phyloP scores from a whole-genome alignment of 2,329 filamentous ascomycete species.

The Knufia petricola region DNA sequence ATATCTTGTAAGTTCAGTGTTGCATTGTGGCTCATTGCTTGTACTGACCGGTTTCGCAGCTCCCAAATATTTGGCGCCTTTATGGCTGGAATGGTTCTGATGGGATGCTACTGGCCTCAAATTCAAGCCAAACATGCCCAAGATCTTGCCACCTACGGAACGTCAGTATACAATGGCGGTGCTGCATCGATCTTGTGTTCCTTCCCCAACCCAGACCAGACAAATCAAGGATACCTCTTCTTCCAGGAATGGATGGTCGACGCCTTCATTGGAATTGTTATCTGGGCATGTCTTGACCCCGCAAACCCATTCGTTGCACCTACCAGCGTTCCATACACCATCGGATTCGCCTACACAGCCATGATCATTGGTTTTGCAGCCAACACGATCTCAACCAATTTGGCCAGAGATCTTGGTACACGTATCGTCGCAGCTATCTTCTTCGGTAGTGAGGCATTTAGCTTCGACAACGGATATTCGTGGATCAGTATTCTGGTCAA shows the following conservation, averaged over 20 bases:
- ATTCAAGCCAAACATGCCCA: conserved; percentile 34
- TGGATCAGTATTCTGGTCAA: conserved; percentile 49
- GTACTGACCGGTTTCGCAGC: no score
- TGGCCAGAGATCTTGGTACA: conserved; percentile 50
- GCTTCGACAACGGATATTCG: conserved; percentile 34
- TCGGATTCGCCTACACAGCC: conserved; percentile 46
- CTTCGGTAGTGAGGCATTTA: conserved; percentile 43
- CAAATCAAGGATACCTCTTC: conserved; percentile 48
- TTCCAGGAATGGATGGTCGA: conserved; percentile 52
- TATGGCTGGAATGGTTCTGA: conserved; percentile 45
- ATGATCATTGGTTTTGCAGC: conserved; percentile 50
- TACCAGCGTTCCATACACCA: conserved; percentile 41
- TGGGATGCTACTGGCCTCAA: conserved; percentile 49
- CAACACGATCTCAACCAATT: conserved; percentile 47
- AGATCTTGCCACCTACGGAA: conserved; percentile 30
- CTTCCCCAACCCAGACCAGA: conserved; percentile 43
- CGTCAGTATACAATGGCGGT: conserved; percentile 38
- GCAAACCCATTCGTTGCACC: conserved; percentile 49
- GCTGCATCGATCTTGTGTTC: conserved; percentile 48
- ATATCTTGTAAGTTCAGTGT: no score
- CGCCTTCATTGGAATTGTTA: conserved; percentile 46
- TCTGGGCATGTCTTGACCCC: conserved; percentile 50
- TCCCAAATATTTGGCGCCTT: conserved; percentile 49
- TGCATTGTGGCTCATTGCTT: no score
- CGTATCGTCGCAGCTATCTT: conserved; percentile 51